Base-by-base conservation (phyloP, 2,329 filamentous ascomycete species). In the Leptographium lundbergii region DNA sequence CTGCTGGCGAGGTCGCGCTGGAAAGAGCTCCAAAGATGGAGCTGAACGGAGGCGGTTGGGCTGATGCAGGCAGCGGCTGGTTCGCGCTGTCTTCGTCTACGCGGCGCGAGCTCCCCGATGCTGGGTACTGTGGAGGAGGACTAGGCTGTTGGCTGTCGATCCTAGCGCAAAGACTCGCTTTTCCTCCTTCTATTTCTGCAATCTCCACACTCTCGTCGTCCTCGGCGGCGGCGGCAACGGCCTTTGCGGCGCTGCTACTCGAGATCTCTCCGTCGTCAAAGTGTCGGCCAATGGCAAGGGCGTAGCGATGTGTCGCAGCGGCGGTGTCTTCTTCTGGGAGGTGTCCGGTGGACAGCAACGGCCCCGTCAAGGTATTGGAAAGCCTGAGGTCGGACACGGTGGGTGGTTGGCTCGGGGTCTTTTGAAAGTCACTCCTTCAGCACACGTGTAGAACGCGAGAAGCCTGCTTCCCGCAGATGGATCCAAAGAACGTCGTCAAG, bases 101-200 rank as follows among this genome's bases (percentile, higher is more conserved):
- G 54, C 24, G 9, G 34, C n/a, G 22, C 45, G 70, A 69, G 61
- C 76, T 77, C 60, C 74, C 74, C 57, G 77, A 80, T 61, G 72
- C 71, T 61, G 80, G 80, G 70, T 85, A 85, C 67, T 77, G 77
- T 57, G 82, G 82, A 63, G 82, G 60, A 77, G 54, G 17, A 6
- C n/a, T 17, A 2, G 14, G 25, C 6, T 19, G 22, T 29, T 14
- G 54, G 11, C 22, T n/a, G 32, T 27, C 39, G 13, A 17, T 19
- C 14, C 39, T 19, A 7, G 42, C 42, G 17, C 42, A 45, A 17
- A 45, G 42, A 7, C 42, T 62, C 73, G 75, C 62, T 72, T 58
- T 54, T 48, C 57, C 29, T 22, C 22, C 36, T 24, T 56, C 53
- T 62, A 71, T 25, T n/a, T 53, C 51, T 25, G 50, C 55, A 14